Evolutionary conservation across 108 stramenopile genomes (phyloP), one percentile per base, ranked within the genome.

Genomic region (Ochromonas danica): DNA sequence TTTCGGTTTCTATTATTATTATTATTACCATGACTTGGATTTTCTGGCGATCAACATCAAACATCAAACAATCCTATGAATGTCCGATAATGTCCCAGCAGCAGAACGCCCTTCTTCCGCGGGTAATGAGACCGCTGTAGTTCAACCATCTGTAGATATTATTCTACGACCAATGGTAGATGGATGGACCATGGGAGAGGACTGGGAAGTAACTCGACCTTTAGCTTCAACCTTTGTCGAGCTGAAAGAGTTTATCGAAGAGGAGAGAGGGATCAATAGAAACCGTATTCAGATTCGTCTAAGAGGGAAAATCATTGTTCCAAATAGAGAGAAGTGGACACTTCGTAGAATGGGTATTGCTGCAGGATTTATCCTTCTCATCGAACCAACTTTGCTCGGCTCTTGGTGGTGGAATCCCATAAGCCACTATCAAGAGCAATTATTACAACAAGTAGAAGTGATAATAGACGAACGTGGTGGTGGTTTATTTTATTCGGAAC

Each of bases 371-470:
- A 22, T 57, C 51, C 10, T 57, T 57, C 51, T 17, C 17, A 22
- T 57, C 17, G 51, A 57, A 22, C 51, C 51, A 22, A 57, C 51
- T 10, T 17, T 57, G 51, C 22, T 22, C 51, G 51, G 51, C 22
- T 57, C 51, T 57, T 57, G 51, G 51, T 57, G 51, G 51, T 57
- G 51, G 51, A 10, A 57, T 57, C 51, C 51, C 22, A 10, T 57
- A 22, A 10, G 17, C 17, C 51, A 57, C 51, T 57, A 57, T 22
- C 10, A 17, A 17, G 51, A 57, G 17, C 10, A 57, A 22, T 57
- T 57, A 10, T 22, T 57, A 17, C 51, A 57, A 10, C 17, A 57
- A 57, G 17, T 57, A 17, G 51, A 57, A 57, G 51, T 17, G 17
- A 17, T 57, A 10, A 10, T 57, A 22, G 51, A 57, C 51, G 17